Evolutionary conservation across 2,329 filamentous ascomycete species (phyloP), one percentile per base, ranked within the genome.

Genomic region (Ophiostoma piceae): DNA sequence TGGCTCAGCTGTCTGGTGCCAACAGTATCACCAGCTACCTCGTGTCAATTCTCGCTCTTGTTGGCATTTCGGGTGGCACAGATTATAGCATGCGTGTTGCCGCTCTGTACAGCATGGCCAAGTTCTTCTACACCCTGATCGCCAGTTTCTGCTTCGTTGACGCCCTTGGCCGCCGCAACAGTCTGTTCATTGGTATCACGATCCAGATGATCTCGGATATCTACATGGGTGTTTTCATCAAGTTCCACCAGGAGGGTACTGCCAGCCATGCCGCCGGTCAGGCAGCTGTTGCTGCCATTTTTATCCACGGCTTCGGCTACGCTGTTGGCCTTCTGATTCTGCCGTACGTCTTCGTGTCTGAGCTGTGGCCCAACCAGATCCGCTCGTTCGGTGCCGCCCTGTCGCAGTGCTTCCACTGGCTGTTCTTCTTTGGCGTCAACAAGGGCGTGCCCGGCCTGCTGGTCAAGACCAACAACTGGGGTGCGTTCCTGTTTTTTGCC

Each of bases 281-380:
- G 41, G 80, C 74, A 0, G 82, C 81, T 2, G 77, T 83, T 29
- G 81, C 80, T 0, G 77, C 79, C 1, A 78, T 83, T 26, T 84
- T 80, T 66, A 74, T 82, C 8, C 81, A 83, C 67, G 81, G 77
- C 0, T 81, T 83, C 65, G 82, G 80, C 4, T 83, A 81, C 72
- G 77, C 78, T 22, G 76, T 79, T 29, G 79, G 71, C 22, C 71
- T 78, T 0, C 68, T 80, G 0, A 76, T 79, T 39, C 77, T 83
- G 0, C 81, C 81, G 0, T 83, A 82, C 67, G 76, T 83, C 5
- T 82, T 83, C 68, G 79, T 79, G 3, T 77, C 77, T 1, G 81
- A 83, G 69, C 74, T 83, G 0, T 84, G 80, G 77, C 81, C 82
- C 0, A 82, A 82, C 70, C 77, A 78, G 3, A 79, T 83, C 67